Base-by-base conservation (phyloP, 371 early-diverging fungal species). In the Apophysomyces trapeziformis region DNA sequence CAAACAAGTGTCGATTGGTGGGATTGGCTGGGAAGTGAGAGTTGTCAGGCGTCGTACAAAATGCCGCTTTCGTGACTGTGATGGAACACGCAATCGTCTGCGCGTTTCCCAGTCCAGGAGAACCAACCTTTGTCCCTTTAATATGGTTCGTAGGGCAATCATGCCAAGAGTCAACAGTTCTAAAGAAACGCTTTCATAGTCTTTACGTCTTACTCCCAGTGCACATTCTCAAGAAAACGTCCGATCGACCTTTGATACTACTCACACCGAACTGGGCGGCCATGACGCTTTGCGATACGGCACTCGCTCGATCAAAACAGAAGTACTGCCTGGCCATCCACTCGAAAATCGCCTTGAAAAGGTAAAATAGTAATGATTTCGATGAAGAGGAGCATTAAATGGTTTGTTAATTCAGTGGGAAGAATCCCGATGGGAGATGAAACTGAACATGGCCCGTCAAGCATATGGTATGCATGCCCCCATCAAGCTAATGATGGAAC, bases 401-500 rank as follows among this genome's bases (percentile, higher is more conserved):
- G 44, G 38, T 9, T 58, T 5, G 58, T 16, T 36, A 58, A 32
- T 66, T 43, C 71, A 93, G 93, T 95, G 95, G 94, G 87, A 91
- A 50, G 86, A 83, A 72, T 91, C 95, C 62, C 94, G 94, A 74
- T 81, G 88, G 69, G 86, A 92, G 70, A 82, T 93, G 50, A 91
- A 92, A 75, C 74, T 93, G 64, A 85, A 87, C 65, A 83, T 95
- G 88, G 89, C 92, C 58, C 89, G 94, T 54, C 85, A 87, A 70
- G 74, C 88, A 43, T 92, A 92, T 70, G 98, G 97, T 44, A 77
- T 94, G 70, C 96, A 96, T 68, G 90, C 92, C 16, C 98, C 97
- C 56, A 82, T 98, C 68, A 89, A 93, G 67, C 77, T 93, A 73
- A 89, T 93, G 73, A 96, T 98, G 97, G 97, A 96, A 75, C 83